phyloP scores from a whole-genome alignment of 2,329 filamentous ascomycete genomes.

The Metarhizium rileyi region DNA sequence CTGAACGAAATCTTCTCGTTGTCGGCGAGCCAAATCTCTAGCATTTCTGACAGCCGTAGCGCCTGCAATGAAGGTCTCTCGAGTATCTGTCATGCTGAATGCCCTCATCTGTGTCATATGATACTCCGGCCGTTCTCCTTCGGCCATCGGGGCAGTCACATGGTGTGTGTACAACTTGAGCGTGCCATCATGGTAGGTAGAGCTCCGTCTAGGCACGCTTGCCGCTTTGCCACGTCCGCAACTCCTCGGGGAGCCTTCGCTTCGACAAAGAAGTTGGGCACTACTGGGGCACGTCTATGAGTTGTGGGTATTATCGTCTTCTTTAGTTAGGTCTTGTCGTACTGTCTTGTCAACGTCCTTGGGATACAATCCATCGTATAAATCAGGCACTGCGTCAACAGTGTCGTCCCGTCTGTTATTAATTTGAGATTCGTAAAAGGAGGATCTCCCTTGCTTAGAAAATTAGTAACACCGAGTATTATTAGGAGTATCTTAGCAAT shows the following conservation, averaged over 20 bases:
- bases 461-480: conserved; percentile 15
- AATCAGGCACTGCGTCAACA: conserved; percentile 14
- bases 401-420: conserved; percentile 22
- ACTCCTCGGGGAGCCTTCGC: conserved; percentile 24
- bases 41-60: not conserved
- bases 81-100: not conserved
- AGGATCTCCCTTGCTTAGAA: conserved; percentile 1
- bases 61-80: not conserved
- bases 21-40: not conserved
- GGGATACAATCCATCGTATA: not conserved
- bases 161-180: conserved; percentile 25
- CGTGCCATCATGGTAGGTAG: conserved; percentile 24
- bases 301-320: conserved; percentile 21
- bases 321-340: no score
- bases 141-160: conserved; percentile 8
- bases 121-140: conserved; percentile 23
- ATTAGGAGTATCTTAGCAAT: not conserved
- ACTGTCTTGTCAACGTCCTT: no score
- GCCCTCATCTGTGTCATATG: conserved; percentile 11
- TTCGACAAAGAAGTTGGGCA: conserved; percentile 30
- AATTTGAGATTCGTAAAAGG: conserved; percentile 16
- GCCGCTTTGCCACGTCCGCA: conserved; percentile 17
- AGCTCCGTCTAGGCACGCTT: conserved; percentile 26
- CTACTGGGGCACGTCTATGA: conserved; percentile 17
- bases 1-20: not conserved